These are phyloP conservation scores for Syncephalastrum sp. DNA, from an alignment of 371 early-diverging fungal species.

Conservation along the genomic window DNA sequence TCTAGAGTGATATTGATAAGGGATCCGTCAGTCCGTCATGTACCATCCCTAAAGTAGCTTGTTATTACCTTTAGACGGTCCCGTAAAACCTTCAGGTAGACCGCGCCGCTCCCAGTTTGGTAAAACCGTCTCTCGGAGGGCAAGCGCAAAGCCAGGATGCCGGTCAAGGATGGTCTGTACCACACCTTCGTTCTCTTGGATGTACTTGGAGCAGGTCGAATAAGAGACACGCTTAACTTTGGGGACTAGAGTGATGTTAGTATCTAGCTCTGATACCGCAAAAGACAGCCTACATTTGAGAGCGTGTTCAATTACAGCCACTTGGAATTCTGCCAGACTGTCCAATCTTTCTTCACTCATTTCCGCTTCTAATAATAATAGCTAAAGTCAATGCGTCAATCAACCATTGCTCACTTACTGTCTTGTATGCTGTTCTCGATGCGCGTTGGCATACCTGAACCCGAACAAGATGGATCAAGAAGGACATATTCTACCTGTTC, in stretches of 20 bases:
- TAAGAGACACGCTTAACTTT: slow-evolving; percentile 83
- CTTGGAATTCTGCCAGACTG: slow-evolving; percentile 75
- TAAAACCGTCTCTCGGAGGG: slow-evolving; percentile 55
- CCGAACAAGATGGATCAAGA: slow-evolving; percentile 98
- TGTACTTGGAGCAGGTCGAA: slow-evolving; percentile 95
- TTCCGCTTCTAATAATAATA: slow-evolving; percentile 10
- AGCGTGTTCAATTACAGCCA: slow-evolving; percentile 65
- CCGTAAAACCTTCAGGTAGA: slow-evolving; percentile 39
- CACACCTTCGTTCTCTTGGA: slow-evolving; percentile 96
- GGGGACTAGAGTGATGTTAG: slow-evolving; percentile 51
- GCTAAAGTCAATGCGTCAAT: too few species aligned
- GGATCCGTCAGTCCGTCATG: too few species aligned
- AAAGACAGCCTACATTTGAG: slow-evolving; percentile 59
- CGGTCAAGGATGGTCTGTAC: slow-evolving; percentile 62
- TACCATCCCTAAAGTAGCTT: not conserved
- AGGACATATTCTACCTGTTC: slow-evolving; percentile 84
- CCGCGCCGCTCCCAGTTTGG: slow-evolving; percentile 81
- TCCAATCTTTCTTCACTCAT: slow-evolving; percentile 65
- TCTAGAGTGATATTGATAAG: slow-evolving; percentile 1
- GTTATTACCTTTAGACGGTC: slow-evolving; percentile 4
- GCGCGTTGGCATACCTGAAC: slow-evolving; percentile 79
- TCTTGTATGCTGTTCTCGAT: too few species aligned
- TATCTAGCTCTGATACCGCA: not conserved
- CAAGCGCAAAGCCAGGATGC: slow-evolving; percentile 59
- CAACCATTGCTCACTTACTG: too few species aligned